Evolutionary conservation across 2,329 filamentous ascomycete species (phyloP), one percentile per base, ranked within the genome.

Genomic region (Atkinsonella hypoxylon): DNA sequence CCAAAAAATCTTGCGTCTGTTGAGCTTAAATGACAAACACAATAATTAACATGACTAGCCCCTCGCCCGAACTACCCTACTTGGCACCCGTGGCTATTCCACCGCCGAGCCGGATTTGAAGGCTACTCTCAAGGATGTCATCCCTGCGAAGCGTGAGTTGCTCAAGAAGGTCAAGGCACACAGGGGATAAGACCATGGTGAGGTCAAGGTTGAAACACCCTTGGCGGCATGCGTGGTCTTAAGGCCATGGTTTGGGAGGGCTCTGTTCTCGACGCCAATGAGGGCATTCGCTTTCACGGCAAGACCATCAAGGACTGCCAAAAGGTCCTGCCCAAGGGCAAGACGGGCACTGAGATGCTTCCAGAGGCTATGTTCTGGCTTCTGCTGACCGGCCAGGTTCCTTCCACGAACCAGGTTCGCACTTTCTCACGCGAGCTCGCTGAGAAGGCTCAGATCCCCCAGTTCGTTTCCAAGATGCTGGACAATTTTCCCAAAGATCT

Each of bases 321-420:
- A 67, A 81, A 83, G 59, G 85, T 89, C 68, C 82, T 97, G 15
- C 90, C 93, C 66, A 97, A 96, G 76, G 93, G 91, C 59, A 89
- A 79, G 53, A 81, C 86, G 2, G 89, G 91, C 61, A 94, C 89
- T 6, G 91, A 97, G 73, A 98, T 97, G 93, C 80, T 97, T 12
- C 93, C 93, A 45, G 93, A 98, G 71, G 83, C 91, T 69, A 98
- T 98, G 93, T 98, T 98, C 78, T 98, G 93, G 93, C 82, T 97
- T 41, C 82, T 98, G 47, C 77, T 98, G 59, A 98, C 93, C 10
- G 93, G 93, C 53, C 79, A 94, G 69, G 87, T 97, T 20, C 93
- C 93, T 22, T 87, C 86, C 1, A 85, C 83, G 20, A 73, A 74
- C 55, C 93, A 98, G 70, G 81, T 93, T 55, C 87, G 91, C 61